A percentile compares a stretch with the other conserved stretches of the same genome.
Conservation (phyloP, 2,329 filamentous ascomycete genomes). For the Fusarium continuum region DNA sequence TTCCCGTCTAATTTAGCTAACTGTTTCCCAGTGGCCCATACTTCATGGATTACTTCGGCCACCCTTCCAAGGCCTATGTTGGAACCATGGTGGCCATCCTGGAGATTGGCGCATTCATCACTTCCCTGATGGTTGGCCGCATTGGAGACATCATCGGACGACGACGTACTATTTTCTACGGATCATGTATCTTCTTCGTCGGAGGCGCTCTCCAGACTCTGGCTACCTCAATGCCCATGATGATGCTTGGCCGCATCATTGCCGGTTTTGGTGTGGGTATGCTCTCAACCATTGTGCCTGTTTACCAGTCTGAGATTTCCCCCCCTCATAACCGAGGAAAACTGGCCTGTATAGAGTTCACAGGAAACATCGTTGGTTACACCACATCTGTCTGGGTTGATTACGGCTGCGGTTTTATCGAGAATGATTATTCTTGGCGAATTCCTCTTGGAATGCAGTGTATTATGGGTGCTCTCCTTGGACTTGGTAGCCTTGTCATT, state of each 20-base stretch:
- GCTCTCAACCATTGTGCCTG: conserved; percentile 89
- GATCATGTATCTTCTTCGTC: conserved; percentile 84
- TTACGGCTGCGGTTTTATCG: conserved; percentile 93
- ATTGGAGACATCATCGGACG: conserved; percentile 93
- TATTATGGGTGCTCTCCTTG: conserved; percentile 88
- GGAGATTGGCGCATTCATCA: conserved; percentile 90
- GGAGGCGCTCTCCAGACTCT: conserved; percentile 88
- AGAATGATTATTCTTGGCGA: conserved; percentile 88
- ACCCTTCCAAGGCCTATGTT: conserved; percentile 86
- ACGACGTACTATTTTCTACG: conserved; percentile 89
- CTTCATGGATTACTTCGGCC: conserved; percentile 92
- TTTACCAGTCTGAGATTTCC: conserved; percentile 95
- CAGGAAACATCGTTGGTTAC: conserved; percentile 95
- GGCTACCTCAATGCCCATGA: conserved; percentile 85
- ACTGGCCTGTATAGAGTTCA: conserved; percentile 97
- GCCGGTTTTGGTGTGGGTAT: conserved; percentile 89
- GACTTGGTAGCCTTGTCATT: conserved; percentile 87
- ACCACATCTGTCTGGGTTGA: conserved; percentile 98
- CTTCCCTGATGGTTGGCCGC: conserved; percentile 85
- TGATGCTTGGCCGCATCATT: conserved; percentile 84
- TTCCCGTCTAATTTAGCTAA: conserved; percentile 33
- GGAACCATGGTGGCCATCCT: conserved; percentile 98
- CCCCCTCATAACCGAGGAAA: conserved; percentile 96
- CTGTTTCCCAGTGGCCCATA: conserved; percentile 72
- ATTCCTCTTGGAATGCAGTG: conserved; percentile 92